Conservation (phyloP, 2,329 filamentous ascomycete genomes). For the Teratosphaeria destructans region DNA sequence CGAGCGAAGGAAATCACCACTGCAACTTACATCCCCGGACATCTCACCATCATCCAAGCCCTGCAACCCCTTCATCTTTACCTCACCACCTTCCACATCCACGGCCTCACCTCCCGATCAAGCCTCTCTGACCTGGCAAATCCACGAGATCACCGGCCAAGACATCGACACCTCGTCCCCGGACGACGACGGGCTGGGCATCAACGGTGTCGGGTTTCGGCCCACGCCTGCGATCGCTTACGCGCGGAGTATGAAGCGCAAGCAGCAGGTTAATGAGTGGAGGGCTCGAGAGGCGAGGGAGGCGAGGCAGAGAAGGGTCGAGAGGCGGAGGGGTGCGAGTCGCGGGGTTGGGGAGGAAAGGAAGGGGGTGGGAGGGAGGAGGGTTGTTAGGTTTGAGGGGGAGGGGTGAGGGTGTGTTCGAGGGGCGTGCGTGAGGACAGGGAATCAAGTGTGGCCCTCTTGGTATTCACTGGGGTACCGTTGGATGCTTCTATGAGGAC, state of each 20-base stretch:
- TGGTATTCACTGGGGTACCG: background rate
- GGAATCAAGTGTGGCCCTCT: too few species aligned
- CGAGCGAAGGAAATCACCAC: background rate
- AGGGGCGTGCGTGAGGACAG: background rate
- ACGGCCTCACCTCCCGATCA: background rate
- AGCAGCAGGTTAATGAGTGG: conserved; percentile 51
- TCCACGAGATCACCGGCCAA: conserved; percentile 53
- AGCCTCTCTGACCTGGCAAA: conserved; percentile 42
- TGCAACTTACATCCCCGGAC: background rate
- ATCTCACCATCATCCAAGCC: background rate
- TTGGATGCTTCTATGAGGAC: background rate
- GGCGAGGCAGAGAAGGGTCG: conserved; percentile 46
- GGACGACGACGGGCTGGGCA: conserved; percentile 52
- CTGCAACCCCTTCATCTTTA: background rate
- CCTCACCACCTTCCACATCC: background rate
- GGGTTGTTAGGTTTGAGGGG: conserved; percentile 6
- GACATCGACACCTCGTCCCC: conserved; percentile 41
- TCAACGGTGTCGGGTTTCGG: conserved; percentile 54
- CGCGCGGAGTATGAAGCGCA: conserved; percentile 44
- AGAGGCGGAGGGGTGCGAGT: conserved; percentile 32
- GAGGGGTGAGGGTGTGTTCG: background rate
- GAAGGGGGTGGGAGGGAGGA: conserved; percentile 2
- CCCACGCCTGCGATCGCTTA: conserved; percentile 51
- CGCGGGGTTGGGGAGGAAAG: background rate
- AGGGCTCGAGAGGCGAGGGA: conserved; percentile 48